Conservation (phyloP, 805 yeast genomes). For the Hanseniaspora vineae region DNA sequence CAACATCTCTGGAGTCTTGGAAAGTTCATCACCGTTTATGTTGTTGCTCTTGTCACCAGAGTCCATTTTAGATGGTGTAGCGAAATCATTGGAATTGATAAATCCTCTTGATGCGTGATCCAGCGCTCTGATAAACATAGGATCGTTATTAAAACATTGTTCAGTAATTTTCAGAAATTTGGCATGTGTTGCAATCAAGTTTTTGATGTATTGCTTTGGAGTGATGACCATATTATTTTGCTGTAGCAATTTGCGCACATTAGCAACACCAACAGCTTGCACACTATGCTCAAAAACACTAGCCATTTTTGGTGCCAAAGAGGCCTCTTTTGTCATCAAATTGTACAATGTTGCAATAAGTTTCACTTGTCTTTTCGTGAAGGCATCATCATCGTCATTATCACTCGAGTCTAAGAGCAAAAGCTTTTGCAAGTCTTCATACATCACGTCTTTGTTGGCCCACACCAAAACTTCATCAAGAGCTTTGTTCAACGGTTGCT, state of each 20-base stretch:
- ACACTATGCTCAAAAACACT: slow-evolving; percentile 61
- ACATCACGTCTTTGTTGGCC: slow-evolving; percentile 56
- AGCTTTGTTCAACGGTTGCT: slow-evolving; percentile 46
- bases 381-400: slow-evolving; percentile 40
- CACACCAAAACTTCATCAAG: slow-evolving; percentile 46
- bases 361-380: slow-evolving; percentile 15
- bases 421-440: slow-evolving; percentile 62
- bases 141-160: slow-evolving; percentile 29
- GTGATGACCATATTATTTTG: slow-evolving; percentile 13
- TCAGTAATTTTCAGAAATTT: slow-evolving; percentile 54
- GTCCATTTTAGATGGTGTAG: slow-evolving; percentile 32
- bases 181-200: slow-evolving; percentile 54
- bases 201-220: slow-evolving; percentile 70
- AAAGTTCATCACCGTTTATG: slow-evolving; percentile 34
- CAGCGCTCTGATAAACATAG: slow-evolving; percentile 71
- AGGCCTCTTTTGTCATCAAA: slow-evolving; percentile 64
- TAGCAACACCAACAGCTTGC: slow-evolving; percentile 41
- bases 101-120: slow-evolving; percentile 80
- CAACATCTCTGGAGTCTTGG: slow-evolving; percentile 85
- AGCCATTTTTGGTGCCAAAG: slow-evolving; percentile 68
- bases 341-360: slow-evolving; percentile 59
- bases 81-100: slow-evolving; percentile 72
- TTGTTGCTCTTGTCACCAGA: slow-evolving; percentile 14
- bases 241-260: slow-evolving; percentile 14
- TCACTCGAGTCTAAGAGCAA: slow-evolving; percentile 31